Conservation (phyloP, 352 stramenopile species). For the Phytophthora rubi region DNA sequence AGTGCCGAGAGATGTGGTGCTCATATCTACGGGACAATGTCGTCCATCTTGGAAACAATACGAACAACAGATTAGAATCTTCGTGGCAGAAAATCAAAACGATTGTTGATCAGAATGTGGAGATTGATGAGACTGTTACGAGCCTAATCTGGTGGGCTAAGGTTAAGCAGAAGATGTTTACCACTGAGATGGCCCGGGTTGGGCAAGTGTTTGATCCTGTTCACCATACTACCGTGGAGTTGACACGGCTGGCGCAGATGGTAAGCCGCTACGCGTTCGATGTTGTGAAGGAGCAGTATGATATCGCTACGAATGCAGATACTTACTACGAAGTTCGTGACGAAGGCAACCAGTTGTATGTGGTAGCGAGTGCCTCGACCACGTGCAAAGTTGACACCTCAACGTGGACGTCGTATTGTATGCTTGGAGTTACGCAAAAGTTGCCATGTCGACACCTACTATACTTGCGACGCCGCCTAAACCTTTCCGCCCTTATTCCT, state of each 20-base stretch:
- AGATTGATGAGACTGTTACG: conserved; percentile 7
- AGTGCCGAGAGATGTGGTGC: conserved; percentile 1
- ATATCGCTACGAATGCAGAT: background rate
- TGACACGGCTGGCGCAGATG: background rate
- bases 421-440: conserved; percentile 3
- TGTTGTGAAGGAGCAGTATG: conserved; percentile 6
- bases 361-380: background rate
- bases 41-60: conserved; percentile 3
- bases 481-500: background rate
- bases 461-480: conserved; percentile 5
- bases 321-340: conserved; percentile 4
- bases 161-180: conserved; percentile 10
- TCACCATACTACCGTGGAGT: conserved; percentile 1
- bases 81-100: conserved; percentile 20
- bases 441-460: conserved; percentile 5
- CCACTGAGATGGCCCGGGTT: background rate
- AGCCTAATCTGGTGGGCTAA: conserved; percentile 12
- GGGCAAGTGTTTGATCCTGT: background rate
- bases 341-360: background rate
- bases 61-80: conserved; percentile 10
- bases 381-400: background rate
- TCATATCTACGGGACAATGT: conserved; percentile 6
- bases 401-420: conserved; percentile 3
- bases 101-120: background rate
- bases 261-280: conserved; percentile 10